Evolutionary conservation across 495 filamentous ascomycete species (phyloP).

Genomic region (Penicillium manginii): DNA sequence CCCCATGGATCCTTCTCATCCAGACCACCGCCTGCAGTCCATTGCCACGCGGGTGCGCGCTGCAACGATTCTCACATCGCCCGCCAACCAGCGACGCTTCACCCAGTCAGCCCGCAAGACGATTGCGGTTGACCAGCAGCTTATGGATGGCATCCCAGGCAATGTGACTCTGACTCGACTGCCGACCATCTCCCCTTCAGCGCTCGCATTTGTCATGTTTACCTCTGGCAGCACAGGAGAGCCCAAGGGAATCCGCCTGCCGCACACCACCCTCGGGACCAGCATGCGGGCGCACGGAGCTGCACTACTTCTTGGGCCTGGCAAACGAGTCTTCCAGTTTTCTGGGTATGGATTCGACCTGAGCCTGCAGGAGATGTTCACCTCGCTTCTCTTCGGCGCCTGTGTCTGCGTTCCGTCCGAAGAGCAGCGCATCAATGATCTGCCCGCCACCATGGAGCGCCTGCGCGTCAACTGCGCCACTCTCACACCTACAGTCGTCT

Average conservation of each 20-base stretch:
- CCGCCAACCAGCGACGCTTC: too few relatives aligned
- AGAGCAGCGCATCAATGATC: too few relatives aligned
- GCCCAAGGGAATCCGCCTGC: conserved; percentile 43
- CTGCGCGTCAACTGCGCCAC: too few relatives aligned
- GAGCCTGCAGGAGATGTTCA: conserved; percentile 20
- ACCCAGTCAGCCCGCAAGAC: too few relatives aligned
- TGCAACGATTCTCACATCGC: conserved; percentile 45
- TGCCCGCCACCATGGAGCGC: too few relatives aligned
- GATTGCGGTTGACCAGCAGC: conserved; percentile 35
- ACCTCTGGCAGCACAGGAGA: conserved; percentile 49
- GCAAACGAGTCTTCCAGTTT: conserved; percentile 43
- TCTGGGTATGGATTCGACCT: conserved; percentile 30
- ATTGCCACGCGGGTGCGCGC: conserved; percentile 43
- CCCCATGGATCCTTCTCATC: conserved; percentile 34
- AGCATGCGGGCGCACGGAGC: conserved; percentile 47
- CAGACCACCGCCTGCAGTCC: conserved; percentile 24
- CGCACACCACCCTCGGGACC: conserved; percentile 45
- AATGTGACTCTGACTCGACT: conserved; percentile 40
- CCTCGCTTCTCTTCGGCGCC: too few relatives aligned
- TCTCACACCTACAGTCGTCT: too few relatives aligned
- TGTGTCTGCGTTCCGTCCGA: too few relatives aligned
- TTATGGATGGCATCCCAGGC: conserved; percentile 41
- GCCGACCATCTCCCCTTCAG: conserved; percentile 21
- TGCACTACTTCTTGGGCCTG: conserved; percentile 33
- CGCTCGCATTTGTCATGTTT: conserved; percentile 56